phyloP scores from a whole-genome alignment of 495 filamentous ascomycete species.

The Aspergillus affinis region DNA sequence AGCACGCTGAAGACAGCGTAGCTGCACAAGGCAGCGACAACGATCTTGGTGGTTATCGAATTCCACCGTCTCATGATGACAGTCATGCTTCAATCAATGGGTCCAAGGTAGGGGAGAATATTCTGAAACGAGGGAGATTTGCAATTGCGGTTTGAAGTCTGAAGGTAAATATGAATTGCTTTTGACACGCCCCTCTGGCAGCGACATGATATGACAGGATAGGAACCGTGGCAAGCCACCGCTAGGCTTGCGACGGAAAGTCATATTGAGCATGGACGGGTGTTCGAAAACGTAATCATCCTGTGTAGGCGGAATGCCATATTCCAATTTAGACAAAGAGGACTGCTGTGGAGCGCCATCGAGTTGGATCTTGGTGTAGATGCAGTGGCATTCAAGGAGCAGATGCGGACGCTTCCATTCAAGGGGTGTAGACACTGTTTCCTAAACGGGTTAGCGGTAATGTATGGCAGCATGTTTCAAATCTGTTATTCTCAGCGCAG shows the following conservation, averaged over 20 bases:
- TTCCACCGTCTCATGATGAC: slow-evolving; percentile 14
- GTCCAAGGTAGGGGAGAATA: not conserved
- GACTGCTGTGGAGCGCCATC: too few relatives aligned
- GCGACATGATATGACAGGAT: not conserved
- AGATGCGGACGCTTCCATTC: not conserved
- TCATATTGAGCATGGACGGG: not conserved
- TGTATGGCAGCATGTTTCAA: not conserved
- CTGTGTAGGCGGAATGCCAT: not conserved
- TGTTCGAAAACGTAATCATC: not conserved
- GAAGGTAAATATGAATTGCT: not conserved
- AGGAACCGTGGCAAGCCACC: not conserved
- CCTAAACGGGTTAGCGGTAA: not conserved
- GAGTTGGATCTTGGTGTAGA: too few relatives aligned
- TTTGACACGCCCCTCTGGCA: not conserved
- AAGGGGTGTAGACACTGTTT: not conserved
- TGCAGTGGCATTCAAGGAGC: too few relatives aligned
- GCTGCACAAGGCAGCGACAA: slow-evolving; percentile 10
- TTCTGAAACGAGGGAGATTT: not conserved
- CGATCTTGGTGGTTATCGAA: slow-evolving; percentile 14
- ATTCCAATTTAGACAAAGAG: not conserved
- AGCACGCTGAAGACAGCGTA: slow-evolving; percentile 11
- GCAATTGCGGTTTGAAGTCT: not conserved
- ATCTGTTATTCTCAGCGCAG: not conserved
- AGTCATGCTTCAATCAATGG: not conserved
- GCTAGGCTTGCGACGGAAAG: not conserved